phyloP scores from a whole-genome alignment of 2,329 filamentous ascomycete genomes.

The Fusarium fujikuroi region DNA sequence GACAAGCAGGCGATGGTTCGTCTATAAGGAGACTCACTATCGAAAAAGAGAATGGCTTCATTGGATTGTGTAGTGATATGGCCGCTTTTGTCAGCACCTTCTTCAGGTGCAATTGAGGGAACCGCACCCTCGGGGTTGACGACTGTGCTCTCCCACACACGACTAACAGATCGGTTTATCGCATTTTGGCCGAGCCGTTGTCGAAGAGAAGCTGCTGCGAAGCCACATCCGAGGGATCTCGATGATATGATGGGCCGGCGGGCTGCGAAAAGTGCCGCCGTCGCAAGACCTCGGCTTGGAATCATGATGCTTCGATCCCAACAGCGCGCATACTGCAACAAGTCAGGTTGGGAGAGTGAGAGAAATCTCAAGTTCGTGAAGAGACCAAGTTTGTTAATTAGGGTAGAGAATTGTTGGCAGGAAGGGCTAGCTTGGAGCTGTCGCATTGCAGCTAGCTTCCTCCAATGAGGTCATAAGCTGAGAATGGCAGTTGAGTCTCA shows the following conservation, averaged over 20 bases:
- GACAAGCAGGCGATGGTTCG: not conserved
- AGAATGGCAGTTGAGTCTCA: not conserved
- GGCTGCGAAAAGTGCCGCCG: slow-evolving; percentile 38
- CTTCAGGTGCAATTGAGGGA: slow-evolving; percentile 26
- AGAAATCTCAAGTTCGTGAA: not conserved
- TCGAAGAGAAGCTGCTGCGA: slow-evolving; percentile 25
- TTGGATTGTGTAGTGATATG: slow-evolving; percentile 82
- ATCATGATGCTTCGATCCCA: slow-evolving; percentile 43
- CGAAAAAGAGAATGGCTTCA: slow-evolving; percentile 89
- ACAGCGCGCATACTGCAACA: slow-evolving; percentile 19
- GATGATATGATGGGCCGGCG: slow-evolving; percentile 35
- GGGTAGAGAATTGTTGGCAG: not conserved
- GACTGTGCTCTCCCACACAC: slow-evolving; percentile 44
- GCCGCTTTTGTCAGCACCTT: slow-evolving; percentile 74
- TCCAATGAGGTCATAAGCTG: slow-evolving; percentile 19
- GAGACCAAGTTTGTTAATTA: not conserved
- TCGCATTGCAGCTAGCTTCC: slow-evolving; percentile 16
- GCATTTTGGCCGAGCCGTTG: slow-evolving; percentile 7
- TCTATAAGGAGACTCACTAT: slow-evolving; percentile 68
- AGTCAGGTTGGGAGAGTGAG: not conserved
- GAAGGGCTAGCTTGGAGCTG: slow-evolving; percentile 11
- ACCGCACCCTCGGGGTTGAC: slow-evolving; percentile 22
- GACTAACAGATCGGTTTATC: slow-evolving; percentile 9
- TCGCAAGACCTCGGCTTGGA: slow-evolving; percentile 40
- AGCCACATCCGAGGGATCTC: slow-evolving; percentile 13